Evolutionary conservation across 768 basidiomycete genomes (phyloP).

Genomic region (Lactarius sanguifluus): DNA sequence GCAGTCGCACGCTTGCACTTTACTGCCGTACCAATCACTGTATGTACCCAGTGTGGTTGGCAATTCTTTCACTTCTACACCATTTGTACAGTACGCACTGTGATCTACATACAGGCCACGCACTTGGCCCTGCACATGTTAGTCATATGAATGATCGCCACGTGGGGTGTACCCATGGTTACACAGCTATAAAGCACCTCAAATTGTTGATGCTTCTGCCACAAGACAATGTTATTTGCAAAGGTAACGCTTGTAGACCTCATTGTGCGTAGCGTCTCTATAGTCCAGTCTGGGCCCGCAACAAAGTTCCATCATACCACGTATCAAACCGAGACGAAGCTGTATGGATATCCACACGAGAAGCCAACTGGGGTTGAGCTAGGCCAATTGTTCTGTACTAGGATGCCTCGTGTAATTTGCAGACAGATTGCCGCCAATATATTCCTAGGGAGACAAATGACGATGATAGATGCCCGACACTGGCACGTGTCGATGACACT

Average conservation of each 20-base stretch:
- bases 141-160: neutral
- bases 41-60: neutral
- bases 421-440: too few species aligned
- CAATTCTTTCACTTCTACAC: neutral
- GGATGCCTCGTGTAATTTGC: too few species aligned
- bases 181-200: neutral
- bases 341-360: neutral
- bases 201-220: neutral
- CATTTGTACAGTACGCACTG: neutral
- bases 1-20: too few species aligned
- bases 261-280: slow-evolving; percentile 73
- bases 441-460: too few species aligned
- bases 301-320: neutral
- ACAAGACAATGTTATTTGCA: slow-evolving; percentile 36
- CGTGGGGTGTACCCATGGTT: neutral
- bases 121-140: neutral
- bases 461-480: too few species aligned
- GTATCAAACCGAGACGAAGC: neutral
- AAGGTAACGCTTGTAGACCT: slow-evolving; percentile 76
- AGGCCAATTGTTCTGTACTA: too few species aligned
- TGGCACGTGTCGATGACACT: too few species aligned
- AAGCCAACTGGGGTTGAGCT: too few species aligned
- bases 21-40: neutral
- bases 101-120: neutral
- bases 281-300: neutral